phyloP scores from a whole-genome alignment of 139 green algal genomes.

The Penium margaritaceum region DNA sequence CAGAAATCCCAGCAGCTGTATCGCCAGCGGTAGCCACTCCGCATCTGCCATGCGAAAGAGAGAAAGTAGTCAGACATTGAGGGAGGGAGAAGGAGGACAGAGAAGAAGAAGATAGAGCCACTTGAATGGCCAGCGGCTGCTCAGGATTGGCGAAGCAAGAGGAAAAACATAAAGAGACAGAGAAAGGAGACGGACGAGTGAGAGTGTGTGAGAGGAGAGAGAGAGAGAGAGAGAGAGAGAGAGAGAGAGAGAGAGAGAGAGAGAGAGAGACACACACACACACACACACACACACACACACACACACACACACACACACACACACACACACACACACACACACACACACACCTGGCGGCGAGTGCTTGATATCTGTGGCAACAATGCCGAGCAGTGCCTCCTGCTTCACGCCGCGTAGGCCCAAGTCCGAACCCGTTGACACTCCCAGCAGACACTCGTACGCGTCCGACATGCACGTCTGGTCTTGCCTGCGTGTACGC shows the following conservation, averaged over 20 bases:
- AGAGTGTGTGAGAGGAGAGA: too few relatives aligned
- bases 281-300: too few relatives aligned
- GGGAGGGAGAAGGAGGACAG: too few relatives aligned
- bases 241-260: background rate
- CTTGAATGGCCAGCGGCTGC: too few relatives aligned
- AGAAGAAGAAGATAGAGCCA: too few relatives aligned
- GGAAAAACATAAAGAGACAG: too few relatives aligned
- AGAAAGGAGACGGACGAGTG: too few relatives aligned
- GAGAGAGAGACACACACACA: too few relatives aligned
- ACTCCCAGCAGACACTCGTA: conserved; percentile 5
- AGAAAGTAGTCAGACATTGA: background rate
- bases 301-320: too few relatives aligned
- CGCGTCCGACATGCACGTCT: background rate
- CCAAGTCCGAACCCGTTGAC: conserved; percentile 3
- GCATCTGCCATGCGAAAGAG: background rate
- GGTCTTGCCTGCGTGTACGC: background rate
- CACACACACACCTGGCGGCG: background rate
- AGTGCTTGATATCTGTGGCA: background rate
- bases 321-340: too few relatives aligned
- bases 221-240: background rate
- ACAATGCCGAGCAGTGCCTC: background rate
- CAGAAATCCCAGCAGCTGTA: conserved; percentile 1
- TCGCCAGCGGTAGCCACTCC: background rate
- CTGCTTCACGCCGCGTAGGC: background rate
- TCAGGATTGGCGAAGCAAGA: too few relatives aligned